These are phyloP conservation scores for Ogataea henricii DNA, from an alignment of 805 yeast species.

Conservation along the genomic window DNA sequence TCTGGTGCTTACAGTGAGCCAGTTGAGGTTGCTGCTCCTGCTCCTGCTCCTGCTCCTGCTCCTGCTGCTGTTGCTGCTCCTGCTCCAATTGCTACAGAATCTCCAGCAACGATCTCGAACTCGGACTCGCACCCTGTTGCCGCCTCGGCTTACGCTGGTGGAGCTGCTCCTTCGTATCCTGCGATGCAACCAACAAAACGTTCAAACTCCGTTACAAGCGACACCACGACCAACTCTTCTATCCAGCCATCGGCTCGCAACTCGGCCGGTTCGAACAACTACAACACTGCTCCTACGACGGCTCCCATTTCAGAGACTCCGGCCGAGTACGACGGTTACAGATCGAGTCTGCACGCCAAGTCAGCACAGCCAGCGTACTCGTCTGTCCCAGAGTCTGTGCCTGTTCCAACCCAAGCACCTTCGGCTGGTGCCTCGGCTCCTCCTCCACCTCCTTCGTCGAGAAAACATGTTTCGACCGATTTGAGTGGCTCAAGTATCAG, in stretches of 20 bases:
- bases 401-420: slow-evolving; percentile 19
- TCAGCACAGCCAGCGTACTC: slow-evolving; percentile 1
- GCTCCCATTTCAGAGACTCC: slow-evolving; percentile 20
- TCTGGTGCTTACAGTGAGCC: too few relatives aligned
- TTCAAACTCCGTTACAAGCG: slow-evolving; percentile 29
- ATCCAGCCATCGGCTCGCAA: slow-evolving; percentile 28
- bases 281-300: slow-evolving; percentile 20
- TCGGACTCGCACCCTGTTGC: too few relatives aligned
- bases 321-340: slow-evolving; percentile 6
- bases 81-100: background rate
- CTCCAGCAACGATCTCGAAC: background rate
- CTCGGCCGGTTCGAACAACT: slow-evolving; percentile 13
- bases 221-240: slow-evolving; percentile 17
- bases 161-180: slow-evolving; percentile 21
- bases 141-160: background rate
- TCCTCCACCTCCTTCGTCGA: slow-evolving; percentile 39
- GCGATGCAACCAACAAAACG: slow-evolving; percentile 36
- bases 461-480: slow-evolving; percentile 32
- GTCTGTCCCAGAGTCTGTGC: background rate
- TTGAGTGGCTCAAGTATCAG: slow-evolving; percentile 14
- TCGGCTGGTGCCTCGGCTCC: slow-evolving; percentile 21
- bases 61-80: too few relatives aligned
- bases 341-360: slow-evolving; percentile 1
- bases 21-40: slow-evolving; percentile 1
- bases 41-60: background rate